These are phyloP conservation scores for Capillidium heterosporum DNA, from an alignment of 371 early-diverging fungal genomes.

Conservation along the genomic window DNA sequence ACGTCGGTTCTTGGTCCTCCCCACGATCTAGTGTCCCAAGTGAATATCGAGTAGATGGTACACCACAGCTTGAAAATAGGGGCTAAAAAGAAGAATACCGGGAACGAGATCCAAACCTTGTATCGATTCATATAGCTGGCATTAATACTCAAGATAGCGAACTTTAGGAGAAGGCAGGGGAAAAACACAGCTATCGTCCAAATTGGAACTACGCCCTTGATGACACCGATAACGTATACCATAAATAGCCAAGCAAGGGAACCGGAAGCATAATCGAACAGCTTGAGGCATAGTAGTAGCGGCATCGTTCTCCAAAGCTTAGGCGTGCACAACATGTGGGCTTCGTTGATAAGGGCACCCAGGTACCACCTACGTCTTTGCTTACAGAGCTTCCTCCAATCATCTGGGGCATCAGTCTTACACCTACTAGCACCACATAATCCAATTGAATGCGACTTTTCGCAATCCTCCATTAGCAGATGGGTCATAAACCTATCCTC, in stretches of 20 bases:
- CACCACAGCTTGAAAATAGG: constrained; percentile 6
- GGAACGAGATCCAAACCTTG: constrained; percentile 3
- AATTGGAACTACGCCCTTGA: constrained; percentile 3
- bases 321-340: constrained; percentile 4
- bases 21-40: constrained; percentile 4
- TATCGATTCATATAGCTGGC: constrained; percentile 5
- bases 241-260: constrained; percentile 4
- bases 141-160: background rate
- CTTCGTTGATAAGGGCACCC: constrained; percentile 6
- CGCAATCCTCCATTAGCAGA: constrained; percentile 84
- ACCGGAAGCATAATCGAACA: constrained; percentile 6
- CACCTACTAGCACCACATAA: constrained; percentile 92
- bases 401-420: constrained; percentile 89
- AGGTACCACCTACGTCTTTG: constrained; percentile 85
- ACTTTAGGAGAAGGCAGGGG: constrained; percentile 3
- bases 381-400: constrained; percentile 81
- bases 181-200: constrained; percentile 5
- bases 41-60: constrained; percentile 5
- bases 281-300: background rate
- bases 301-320: constrained; percentile 3
- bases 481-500: constrained; percentile 91
- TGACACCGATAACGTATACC: constrained; percentile 4
- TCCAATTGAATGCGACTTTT: constrained; percentile 89
- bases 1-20: constrained; percentile 5
- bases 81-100: constrained; percentile 2